Conservation (phyloP, 192 early-diverging fungal genomes). For the Rhizoclosmatium globosum region DNA sequence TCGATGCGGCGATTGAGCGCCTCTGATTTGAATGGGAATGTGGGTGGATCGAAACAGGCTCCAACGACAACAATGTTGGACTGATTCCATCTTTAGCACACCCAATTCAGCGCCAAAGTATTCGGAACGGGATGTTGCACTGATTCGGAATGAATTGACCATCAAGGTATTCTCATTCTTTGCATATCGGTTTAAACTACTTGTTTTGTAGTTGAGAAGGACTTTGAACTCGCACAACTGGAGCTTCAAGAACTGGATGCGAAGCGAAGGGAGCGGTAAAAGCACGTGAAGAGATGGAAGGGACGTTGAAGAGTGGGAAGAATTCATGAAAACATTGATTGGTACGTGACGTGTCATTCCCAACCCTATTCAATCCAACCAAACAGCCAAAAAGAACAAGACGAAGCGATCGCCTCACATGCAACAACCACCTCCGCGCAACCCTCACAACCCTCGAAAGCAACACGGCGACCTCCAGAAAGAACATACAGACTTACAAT, state of each 20-base stretch:
- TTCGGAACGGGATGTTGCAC: conserved; percentile 47
- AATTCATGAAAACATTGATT: conserved; percentile 46
- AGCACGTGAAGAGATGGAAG: conserved; percentile 11
- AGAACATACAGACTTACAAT: conserved; percentile 21
- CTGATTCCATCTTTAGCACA: conserved; percentile 37
- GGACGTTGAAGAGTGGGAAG: conserved; percentile 49
- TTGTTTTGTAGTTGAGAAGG: conserved; percentile 50
- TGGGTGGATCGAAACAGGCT: not conserved
- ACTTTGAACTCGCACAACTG: conserved; percentile 51
- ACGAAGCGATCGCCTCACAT: conserved; percentile 3
- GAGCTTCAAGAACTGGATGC: conserved; percentile 45
- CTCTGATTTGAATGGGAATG: not conserved
- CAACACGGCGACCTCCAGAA: conserved; percentile 26
- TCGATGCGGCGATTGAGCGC: too few species aligned
- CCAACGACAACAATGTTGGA: conserved; percentile 32
- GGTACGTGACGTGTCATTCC: conserved; percentile 2
- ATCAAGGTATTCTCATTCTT: conserved; percentile 14
- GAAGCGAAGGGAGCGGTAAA: conserved; percentile 11
- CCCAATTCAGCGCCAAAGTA: conserved; percentile 50
- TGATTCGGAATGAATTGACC: conserved; percentile 17
- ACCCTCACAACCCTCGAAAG: conserved; percentile 16
- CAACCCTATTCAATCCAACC: not conserved
- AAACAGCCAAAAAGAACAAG: conserved; percentile 34
- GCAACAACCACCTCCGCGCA: not conserved
- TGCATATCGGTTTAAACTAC: not conserved